A percentile compares a stretch with the other conserved stretches of the same genome.
phyloP scores from a whole-genome alignment of 768 basidiomycete species.

The Suillus subaureus region DNA sequence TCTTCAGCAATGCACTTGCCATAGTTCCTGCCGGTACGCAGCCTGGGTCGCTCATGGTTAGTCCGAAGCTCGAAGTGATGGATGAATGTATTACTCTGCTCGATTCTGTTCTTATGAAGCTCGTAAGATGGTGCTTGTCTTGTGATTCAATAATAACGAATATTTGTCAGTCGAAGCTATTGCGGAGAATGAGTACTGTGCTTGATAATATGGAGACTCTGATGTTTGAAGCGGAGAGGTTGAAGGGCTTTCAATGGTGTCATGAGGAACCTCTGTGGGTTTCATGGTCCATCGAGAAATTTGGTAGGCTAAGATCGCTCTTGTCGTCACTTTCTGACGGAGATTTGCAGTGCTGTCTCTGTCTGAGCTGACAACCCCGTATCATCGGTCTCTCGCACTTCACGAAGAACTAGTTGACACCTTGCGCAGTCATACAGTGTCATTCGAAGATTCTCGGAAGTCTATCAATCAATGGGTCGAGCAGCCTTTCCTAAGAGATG shows the following conservation, averaged over 20 bases:
- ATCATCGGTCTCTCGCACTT: constrained; percentile 64
- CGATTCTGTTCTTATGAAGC: constrained; percentile 58
- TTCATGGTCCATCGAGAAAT: constrained; percentile 81
- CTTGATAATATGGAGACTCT: constrained; percentile 68
- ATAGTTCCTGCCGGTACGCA: constrained; percentile 50
- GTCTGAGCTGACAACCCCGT: constrained; percentile 58
- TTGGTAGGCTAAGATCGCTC: constrained; percentile 46
- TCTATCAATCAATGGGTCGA: constrained; percentile 68
- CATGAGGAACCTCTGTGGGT: constrained; percentile 75
- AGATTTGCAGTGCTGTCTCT: constrained; percentile 51
- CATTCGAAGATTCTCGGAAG: constrained; percentile 70
- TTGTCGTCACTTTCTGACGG: not conserved
- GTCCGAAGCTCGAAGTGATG: constrained; percentile 68
- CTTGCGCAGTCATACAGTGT: constrained; percentile 63
- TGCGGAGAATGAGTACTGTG: constrained; percentile 62
- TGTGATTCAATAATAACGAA: not conserved
- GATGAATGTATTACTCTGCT: constrained; percentile 64
- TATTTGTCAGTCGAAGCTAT: constrained; percentile 61
- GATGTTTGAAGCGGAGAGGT: constrained; percentile 67
- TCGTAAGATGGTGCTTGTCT: constrained; percentile 48
- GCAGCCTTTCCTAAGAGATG: constrained; percentile 67
- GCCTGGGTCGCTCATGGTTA: constrained; percentile 61
- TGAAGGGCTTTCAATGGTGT: constrained; percentile 74
- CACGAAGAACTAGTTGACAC: constrained; percentile 57
- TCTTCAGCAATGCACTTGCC: constrained; percentile 62